phyloP scores from a whole-genome alignment of 2,329 filamentous ascomycete genomes.

The Metarhizium rileyi region DNA sequence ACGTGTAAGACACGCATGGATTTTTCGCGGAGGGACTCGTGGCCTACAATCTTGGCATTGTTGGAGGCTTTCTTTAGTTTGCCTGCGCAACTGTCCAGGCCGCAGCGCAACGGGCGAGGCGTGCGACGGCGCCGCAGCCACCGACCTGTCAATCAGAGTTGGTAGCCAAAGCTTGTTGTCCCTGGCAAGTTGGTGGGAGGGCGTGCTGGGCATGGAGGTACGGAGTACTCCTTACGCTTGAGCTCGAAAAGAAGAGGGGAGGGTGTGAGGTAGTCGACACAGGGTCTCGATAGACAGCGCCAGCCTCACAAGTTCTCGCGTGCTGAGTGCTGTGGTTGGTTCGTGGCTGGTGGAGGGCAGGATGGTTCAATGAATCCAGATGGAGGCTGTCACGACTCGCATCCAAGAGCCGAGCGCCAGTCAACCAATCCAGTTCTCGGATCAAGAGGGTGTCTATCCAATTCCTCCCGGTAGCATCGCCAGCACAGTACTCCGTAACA shows the following conservation, averaged over 20 bases:
- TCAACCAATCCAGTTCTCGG: neutral
- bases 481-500: too few relatives aligned
- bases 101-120: conserved; percentile 8
- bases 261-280: neutral
- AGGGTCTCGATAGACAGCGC: conserved; percentile 4
- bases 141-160: conserved; percentile 4
- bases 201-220: neutral
- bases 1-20: neutral
- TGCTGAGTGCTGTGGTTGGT: neutral
- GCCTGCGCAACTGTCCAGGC: conserved; percentile 1
- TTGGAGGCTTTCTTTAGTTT: conserved; percentile 5
- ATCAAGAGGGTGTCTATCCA: neutral
- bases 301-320: neutral
- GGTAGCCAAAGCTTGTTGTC: neutral
- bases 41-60: neutral
- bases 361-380: conserved; percentile 3
- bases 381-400: neutral
- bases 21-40: too few relatives aligned
- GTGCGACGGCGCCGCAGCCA: conserved; percentile 10
- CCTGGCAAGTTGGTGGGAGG: neutral
- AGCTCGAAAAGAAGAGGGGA: neutral
- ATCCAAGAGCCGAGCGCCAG: neutral
- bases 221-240: neutral
- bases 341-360: neutral
- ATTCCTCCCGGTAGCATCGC: too few relatives aligned